phyloP scores from a whole-genome alignment of 768 basidiomycete species.

The Strobilomyces echinocephalus region DNA sequence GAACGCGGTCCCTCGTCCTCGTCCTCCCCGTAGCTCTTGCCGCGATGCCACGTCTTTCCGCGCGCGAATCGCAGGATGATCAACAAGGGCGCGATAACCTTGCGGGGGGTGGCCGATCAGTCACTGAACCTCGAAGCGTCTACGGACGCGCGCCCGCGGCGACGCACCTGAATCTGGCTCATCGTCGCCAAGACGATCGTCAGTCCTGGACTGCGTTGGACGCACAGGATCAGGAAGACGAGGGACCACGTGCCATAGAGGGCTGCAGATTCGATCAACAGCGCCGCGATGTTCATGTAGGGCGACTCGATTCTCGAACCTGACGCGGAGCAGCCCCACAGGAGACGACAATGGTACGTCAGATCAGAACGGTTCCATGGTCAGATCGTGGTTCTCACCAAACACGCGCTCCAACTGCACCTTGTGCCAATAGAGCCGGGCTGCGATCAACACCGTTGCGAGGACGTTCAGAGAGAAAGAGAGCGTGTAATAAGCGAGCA shows the following conservation, averaged over 20 bases:
- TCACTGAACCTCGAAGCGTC: too few species aligned
- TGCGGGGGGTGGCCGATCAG: background rate
- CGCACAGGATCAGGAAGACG: slow-evolving; percentile 17
- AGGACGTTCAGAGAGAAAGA: slow-evolving; percentile 25
- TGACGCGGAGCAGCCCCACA: background rate
- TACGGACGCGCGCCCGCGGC: too few species aligned
- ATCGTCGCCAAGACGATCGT: slow-evolving; percentile 21
- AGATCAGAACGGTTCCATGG: background rate
- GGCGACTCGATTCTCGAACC: slow-evolving; percentile 16
- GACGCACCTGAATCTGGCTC: slow-evolving; percentile 21
- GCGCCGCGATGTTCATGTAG: slow-evolving; percentile 19
- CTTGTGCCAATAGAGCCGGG: slow-evolving; percentile 24
- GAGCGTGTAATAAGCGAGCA: slow-evolving; percentile 22
- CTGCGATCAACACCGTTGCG: slow-evolving; percentile 19
- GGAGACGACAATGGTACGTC: background rate
- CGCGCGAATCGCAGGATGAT: slow-evolving; percentile 24
- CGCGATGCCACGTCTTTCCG: slow-evolving; percentile 15
- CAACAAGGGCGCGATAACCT: slow-evolving; percentile 25
- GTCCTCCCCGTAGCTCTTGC: background rate
- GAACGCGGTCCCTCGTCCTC: background rate
- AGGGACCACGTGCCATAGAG: slow-evolving; percentile 25
- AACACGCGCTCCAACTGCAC: slow-evolving; percentile 20
- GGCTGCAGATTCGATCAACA: slow-evolving; percentile 24
- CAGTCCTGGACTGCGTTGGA: slow-evolving; percentile 15
- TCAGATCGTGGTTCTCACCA: slow-evolving; percentile 15